Evolutionary conservation across 768 basidiomycete species (phyloP).

Genomic region (Arthromyces matolae): DNA sequence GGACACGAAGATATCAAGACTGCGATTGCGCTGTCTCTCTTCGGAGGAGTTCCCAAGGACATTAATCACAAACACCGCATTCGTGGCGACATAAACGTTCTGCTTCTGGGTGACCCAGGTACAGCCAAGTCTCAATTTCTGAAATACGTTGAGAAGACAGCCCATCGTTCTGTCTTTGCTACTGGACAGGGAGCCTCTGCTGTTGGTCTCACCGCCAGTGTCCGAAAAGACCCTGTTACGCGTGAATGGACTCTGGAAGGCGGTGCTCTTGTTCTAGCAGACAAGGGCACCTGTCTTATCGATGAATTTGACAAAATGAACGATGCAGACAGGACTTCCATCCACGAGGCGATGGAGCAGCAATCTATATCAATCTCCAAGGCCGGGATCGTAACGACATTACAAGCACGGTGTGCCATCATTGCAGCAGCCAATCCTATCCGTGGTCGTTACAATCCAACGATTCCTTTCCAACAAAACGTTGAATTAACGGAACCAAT

Average conservation of each 20-base stretch:
- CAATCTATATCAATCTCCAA: slow-evolving; percentile 99
- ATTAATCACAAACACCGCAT: slow-evolving; percentile 95
- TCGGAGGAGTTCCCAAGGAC: slow-evolving; percentile 92
- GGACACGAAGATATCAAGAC: slow-evolving; percentile 99
- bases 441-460: slow-evolving; percentile 95
- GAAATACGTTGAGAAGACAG: slow-evolving; percentile 98
- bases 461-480: slow-evolving; percentile 97
- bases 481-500: slow-evolving; percentile 99
- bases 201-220: slow-evolving; percentile 97
- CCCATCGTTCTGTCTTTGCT: slow-evolving; percentile 94
- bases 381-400: slow-evolving; percentile 96
- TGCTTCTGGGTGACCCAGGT: slow-evolving; percentile 95
- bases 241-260: slow-evolving; percentile 99
- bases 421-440: slow-evolving; percentile 98
- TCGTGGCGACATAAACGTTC: slow-evolving; percentile 96
- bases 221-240: slow-evolving; percentile 97
- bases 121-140: slow-evolving; percentile 99
- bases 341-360: slow-evolving; percentile 99
- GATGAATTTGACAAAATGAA: slow-evolving; percentile 99
- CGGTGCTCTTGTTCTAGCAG: slow-evolving; percentile 95
- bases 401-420: slow-evolving; percentile 96
- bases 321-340: slow-evolving; percentile 94
- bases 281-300: slow-evolving; percentile 96
- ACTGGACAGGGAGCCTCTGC: slow-evolving; percentile 98
- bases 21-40: slow-evolving; percentile 90